Evolutionary conservation across 495 filamentous ascomycete genomes (phyloP), one percentile per base, ranked within the genome.

Genomic region (Penicillium cataractarum): DNA sequence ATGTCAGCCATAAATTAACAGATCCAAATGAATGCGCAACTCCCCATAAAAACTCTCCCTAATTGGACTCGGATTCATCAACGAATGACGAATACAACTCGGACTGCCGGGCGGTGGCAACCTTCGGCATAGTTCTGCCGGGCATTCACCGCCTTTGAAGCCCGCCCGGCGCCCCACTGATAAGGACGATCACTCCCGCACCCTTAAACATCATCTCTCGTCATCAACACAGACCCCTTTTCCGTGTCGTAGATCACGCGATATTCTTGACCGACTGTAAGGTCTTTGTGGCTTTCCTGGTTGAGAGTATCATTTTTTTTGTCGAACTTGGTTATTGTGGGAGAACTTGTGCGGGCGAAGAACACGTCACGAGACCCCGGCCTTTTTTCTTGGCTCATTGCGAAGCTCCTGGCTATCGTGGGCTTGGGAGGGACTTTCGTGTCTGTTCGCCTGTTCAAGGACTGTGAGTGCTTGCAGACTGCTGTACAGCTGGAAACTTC

Each of bases 121-220:
- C 29, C 22, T 44, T 55, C 64, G 61, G 57, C 26, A 48, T 37
- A 31, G 48, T 49, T 64, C 17, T 64, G 65, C 57, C 65, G 51
- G 19, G 31, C 27, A n/a, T n/a, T 35, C 44, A 69, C 68, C 62
- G 60, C 29, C 48, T 54, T 58, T 40, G 3, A 27, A 19, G 22
- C 61, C 61, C 54, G 58, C 61, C 53, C 19, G 63, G 66, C n/a
- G n/a, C 62, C 65, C 63, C 63, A 69, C 65, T 48, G 68, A 71
- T 69, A 71, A 66, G 64, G 63, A 39, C 33, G 46, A 62, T 62
- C 61, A 13, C 17, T 24, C 21, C 51, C 51, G 9, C 49, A 59
- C 40, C 51, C 58, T n/a, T 59, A 62, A 57, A 57, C 50, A 39
- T 60, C 37, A 57, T 39, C 29, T 54, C 52, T 58, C 54, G 13